Percentiles rank a stretch among this genome's conserved stretches.
Evolutionary conservation across 805 yeast genomes (phyloP).

Genomic region (Saccharomycopsis babjevae): DNA sequence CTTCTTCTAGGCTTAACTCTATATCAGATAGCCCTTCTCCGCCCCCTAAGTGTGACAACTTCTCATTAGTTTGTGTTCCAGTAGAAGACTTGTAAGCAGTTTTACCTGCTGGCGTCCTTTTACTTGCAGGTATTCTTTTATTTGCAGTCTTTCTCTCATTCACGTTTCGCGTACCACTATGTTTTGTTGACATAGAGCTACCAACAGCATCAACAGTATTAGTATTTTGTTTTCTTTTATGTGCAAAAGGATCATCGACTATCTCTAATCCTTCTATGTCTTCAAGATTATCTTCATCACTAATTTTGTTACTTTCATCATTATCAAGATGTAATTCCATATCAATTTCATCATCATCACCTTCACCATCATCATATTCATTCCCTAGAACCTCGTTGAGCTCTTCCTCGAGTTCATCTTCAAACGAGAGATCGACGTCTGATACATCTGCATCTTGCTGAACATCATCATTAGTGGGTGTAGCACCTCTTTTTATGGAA

Average conservation of each 20-base stretch:
- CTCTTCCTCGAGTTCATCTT: conserved; percentile 13
- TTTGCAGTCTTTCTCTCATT: background rate
- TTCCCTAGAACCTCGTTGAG: conserved; percentile 5
- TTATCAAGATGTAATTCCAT: background rate
- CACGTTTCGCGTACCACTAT: background rate
- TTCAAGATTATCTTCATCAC: background rate
- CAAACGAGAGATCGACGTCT: background rate
- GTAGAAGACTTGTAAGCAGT: background rate
- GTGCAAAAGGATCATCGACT: conserved; percentile 9
- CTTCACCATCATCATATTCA: conserved; percentile 7
- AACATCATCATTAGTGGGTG: no score
- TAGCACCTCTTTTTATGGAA: background rate
- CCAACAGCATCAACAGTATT: background rate
- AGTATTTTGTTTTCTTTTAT: background rate
- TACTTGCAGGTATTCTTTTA: background rate
- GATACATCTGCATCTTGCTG: background rate
- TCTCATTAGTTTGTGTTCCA: background rate
- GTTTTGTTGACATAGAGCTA: background rate
- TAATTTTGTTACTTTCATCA: background rate
- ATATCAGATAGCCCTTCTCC: background rate
- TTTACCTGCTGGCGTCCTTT: background rate
- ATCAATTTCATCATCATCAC: background rate
- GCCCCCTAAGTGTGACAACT: background rate
- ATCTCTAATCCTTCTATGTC: conserved; percentile 3
- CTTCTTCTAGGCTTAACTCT: background rate